Evolutionary conservation across 2,329 filamentous ascomycete genomes (phyloP).

Genomic region (Ceratocystiopsis sp.): DNA sequence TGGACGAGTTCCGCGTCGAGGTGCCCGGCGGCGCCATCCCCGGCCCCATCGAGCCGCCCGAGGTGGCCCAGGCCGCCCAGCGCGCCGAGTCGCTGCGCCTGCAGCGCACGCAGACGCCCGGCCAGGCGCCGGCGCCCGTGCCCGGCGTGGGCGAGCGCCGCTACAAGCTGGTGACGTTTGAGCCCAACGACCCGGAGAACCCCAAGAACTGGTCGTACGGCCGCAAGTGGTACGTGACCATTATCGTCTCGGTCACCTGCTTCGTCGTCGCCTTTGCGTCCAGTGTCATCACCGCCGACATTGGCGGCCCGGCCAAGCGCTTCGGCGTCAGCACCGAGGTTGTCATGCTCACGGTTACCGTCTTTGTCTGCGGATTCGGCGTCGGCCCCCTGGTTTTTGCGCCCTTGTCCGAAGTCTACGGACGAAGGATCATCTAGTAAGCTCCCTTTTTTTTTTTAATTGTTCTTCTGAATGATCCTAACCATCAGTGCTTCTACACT

Average conservation of each 20-base stretch:
- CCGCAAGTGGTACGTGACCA: constrained; percentile 71
- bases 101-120: constrained; percentile 8
- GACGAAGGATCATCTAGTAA: constrained; percentile 53
- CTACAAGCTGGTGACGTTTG: constrained; percentile 47
- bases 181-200: constrained; percentile 53
- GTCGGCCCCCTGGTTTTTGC: constrained; percentile 68
- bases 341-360: constrained; percentile 50
- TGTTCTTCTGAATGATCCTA: neutral
- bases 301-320: constrained; percentile 42
- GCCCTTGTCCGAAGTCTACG: constrained; percentile 59
- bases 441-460: constrained; percentile 4
- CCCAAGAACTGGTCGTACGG: constrained; percentile 73
- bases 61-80: constrained; percentile 24
- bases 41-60: constrained; percentile 16
- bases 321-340: constrained; percentile 59
- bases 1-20: constrained; percentile 42
- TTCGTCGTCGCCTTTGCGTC: constrained; percentile 58
- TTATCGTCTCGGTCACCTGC: constrained; percentile 63
- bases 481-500: constrained; percentile 37
- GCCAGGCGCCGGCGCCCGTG: neutral
- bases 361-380: constrained; percentile 73
- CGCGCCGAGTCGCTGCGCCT: neutral
- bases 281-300: constrained; percentile 62
- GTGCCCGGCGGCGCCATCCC: constrained; percentile 37
- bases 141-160: constrained; percentile 8